Conservation (phyloP, 2,329 filamentous ascomycete genomes). For the Calcarisporium arbuscula region DNA sequence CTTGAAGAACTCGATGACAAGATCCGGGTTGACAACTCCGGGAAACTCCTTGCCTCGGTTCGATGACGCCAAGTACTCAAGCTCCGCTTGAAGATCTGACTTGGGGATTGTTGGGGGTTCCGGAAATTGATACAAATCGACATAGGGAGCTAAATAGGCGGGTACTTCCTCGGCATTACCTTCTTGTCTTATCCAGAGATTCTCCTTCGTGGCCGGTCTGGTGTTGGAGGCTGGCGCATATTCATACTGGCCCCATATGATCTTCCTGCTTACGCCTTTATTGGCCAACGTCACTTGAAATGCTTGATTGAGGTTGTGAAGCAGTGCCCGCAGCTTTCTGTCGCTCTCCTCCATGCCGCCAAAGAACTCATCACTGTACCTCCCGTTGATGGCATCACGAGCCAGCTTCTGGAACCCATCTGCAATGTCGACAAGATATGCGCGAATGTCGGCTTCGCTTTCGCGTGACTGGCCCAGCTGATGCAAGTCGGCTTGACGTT, state of each 20-base stretch:
- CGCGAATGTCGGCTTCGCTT: conserved; percentile 19
- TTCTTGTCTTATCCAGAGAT: not conserved
- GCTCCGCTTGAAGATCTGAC: conserved; percentile 14
- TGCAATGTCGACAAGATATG: conserved; percentile 28
- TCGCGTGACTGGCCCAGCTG: too few relatives aligned
- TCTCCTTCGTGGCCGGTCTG: too few relatives aligned
- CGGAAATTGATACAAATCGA: conserved; percentile 15
- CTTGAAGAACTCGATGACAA: conserved; percentile 33
- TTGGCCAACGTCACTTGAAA: conserved; percentile 21
- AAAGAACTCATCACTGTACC: conserved; percentile 32
- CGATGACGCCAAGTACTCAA: conserved; percentile 24
- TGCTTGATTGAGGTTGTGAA: conserved; percentile 22
- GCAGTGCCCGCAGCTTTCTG: conserved; percentile 22
- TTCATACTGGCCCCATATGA: conserved; percentile 7
- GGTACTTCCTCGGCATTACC: conserved; percentile 9
- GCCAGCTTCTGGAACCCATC: conserved; percentile 26
- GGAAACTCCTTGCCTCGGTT: conserved; percentile 40
- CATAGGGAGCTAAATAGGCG: conserved; percentile 20
- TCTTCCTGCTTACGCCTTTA: conserved; percentile 15
- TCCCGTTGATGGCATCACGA: conserved; percentile 20
- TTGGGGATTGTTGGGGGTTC: conserved; percentile 17
- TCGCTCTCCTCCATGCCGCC: conserved; percentile 11
- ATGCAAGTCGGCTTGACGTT: too few relatives aligned
- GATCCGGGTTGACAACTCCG: conserved; percentile 27
- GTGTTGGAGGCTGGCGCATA: not conserved